A percentile compares a stretch with the other conserved stretches of the same genome.
These are phyloP conservation scores for Xylaria hypoxylon DNA, from an alignment of 2,329 filamentous ascomycete genomes.

Conservation along the genomic window DNA sequence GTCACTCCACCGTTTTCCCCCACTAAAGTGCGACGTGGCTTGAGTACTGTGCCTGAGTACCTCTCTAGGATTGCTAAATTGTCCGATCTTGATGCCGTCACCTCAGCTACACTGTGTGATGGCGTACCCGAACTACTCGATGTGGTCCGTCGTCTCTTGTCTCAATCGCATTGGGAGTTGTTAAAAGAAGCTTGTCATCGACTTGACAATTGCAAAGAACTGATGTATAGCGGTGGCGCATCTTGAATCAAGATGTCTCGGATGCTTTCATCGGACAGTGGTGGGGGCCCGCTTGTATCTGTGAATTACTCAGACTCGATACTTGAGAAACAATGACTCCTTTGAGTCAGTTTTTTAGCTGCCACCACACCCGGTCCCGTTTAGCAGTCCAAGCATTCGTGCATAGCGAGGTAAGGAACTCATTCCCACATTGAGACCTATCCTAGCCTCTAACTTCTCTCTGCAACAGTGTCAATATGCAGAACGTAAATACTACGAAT, in stretches of 20 bases:
- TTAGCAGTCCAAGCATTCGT: background rate
- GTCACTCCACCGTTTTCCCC: constrained; percentile 58
- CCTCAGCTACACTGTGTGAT: constrained; percentile 73
- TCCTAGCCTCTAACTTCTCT: background rate
- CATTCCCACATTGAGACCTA: background rate
- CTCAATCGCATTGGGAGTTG: constrained; percentile 70
- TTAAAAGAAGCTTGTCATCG: constrained; percentile 80
- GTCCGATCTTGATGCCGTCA: constrained; percentile 75
- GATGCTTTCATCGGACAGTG: background rate
- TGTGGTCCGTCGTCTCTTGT: constrained; percentile 56
- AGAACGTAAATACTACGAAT: background rate
- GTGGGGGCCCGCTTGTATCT: background rate
- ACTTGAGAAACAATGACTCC: background rate
- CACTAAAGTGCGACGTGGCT: constrained; percentile 41
- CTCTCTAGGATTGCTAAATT: constrained; percentile 75
- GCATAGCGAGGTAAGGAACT: constrained; percentile 3
- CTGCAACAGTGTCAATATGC: background rate
- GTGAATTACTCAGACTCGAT: constrained; percentile 9
- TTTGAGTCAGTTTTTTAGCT: background rate
- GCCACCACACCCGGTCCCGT: background rate
- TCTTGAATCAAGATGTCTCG: constrained; percentile 36
- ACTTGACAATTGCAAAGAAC: constrained; percentile 75
- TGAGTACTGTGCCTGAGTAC: constrained; percentile 56
- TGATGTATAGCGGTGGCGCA: constrained; percentile 47
- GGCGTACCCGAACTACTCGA: constrained; percentile 61